Conservation (phyloP, 345 rosid species). For the Eucalyptus erythrocorys region DNA sequence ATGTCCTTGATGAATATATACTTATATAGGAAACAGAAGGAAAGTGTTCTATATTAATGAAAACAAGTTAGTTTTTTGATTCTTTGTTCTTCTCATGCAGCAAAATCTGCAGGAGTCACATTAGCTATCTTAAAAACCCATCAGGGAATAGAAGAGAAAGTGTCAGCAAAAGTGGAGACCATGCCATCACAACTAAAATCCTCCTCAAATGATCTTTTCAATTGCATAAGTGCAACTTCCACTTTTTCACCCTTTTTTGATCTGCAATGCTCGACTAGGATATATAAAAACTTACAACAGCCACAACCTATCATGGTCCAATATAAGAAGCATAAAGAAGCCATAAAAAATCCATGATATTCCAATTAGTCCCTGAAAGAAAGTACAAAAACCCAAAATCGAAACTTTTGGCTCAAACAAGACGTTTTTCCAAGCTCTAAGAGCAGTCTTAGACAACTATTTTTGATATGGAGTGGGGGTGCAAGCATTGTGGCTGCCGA, state of each 20-base stretch:
- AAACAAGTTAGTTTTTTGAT: background rate
- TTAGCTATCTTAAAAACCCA: background rate
- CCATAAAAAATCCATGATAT: background rate
- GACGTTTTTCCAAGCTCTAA: background rate
- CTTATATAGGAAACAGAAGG: background rate
- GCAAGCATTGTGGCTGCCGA: background rate
- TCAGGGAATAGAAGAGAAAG: background rate
- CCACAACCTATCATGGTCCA: background rate
- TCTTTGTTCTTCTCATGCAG: background rate
- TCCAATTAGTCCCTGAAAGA: background rate
- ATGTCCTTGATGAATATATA: background rate
- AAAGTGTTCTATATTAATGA: background rate
- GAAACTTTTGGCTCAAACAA: background rate
- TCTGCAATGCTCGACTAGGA: background rate
- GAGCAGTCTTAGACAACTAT: background rate
- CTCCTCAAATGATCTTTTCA: background rate
- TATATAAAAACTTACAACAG: background rate
- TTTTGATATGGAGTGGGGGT: background rate
- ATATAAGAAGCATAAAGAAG: background rate
- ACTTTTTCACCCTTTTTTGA: background rate
- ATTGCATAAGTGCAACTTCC: background rate
- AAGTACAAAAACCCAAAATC: background rate
- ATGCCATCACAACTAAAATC: background rate
- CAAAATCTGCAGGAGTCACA: background rate
- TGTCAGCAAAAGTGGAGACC: background rate